Base-by-base conservation (phyloP, 352 stramenopile genomes). In the Halophytophthora polymorphica region DNA sequence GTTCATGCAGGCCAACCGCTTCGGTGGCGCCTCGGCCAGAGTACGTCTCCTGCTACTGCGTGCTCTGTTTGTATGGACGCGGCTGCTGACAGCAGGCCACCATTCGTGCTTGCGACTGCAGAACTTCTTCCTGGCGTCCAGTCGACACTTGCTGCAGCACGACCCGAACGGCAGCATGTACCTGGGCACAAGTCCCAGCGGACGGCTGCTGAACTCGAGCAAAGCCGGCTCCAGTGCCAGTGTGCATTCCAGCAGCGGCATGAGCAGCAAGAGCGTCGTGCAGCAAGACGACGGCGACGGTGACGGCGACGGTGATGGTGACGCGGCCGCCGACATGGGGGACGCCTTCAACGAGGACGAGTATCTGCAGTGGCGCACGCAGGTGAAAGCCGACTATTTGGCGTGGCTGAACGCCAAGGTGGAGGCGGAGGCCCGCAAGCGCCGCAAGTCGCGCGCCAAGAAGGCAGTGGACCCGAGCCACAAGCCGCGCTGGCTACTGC, bases 371-470 rank as follows among this genome's bases (percentile, higher is more conserved):
- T 90, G 78, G 78, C 71, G 76, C n/a, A 87, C 76, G 3, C 45
- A 86, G 56, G 69, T 87, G 33, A 86, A 90, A 59, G 73, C 81
- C 14, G 75, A 90, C 60, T 90, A 90, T 46, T 40, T 90, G 35
- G 73, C 67, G 44, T 88, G 79, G 79, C 50, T 88, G 36, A 77
- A 72, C 34, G 72, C 73, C 42, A 87, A 87, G 50, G 52, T 88
- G 5, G 77, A 76, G 43, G 61, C 59, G 3, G 25, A 31, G 48
- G 57, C 57, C 31, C 77, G 69, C 48, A 75, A 76, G 46, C 61
- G 55, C 34, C 74, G 71, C 12, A 77, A 75, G 12, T 53, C 57
- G 19, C 58, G 65, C 17, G 40, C 61, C 29, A 79, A 78, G 41
- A 87, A 86, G 42, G n/a, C n/a, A n/a, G 52, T 41, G 2, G 73